phyloP scores from a whole-genome alignment of 2,329 filamentous ascomycete genomes.

The Fulvia fulva region DNA sequence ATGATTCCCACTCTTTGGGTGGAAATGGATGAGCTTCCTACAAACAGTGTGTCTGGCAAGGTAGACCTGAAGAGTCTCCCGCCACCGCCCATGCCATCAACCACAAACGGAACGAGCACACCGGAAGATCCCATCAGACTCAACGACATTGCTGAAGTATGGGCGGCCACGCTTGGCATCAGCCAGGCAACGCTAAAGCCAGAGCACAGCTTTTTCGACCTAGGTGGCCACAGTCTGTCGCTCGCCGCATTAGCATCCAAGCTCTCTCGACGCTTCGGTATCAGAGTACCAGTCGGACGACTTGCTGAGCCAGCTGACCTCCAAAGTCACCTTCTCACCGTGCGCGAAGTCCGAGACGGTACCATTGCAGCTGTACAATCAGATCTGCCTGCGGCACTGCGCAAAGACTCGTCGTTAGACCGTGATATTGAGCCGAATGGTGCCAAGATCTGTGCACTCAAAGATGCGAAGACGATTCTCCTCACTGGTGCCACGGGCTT shows the following conservation, averaged over 20 bases:
- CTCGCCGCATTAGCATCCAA: constrained; percentile 73
- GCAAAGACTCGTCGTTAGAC: constrained; percentile 63
- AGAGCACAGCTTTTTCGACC: constrained; percentile 75
- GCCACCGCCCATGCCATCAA: constrained; percentile 54
- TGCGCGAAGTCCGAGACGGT: constrained; percentile 67
- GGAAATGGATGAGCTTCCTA: constrained; percentile 65
- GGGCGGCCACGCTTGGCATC: constrained; percentile 68
- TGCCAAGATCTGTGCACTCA: constrained; percentile 55
- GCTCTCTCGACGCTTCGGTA: constrained; percentile 65
- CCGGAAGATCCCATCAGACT: constrained; percentile 58
- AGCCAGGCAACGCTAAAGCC: constrained; percentile 58
- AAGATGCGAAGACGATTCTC: constrained; percentile 64
- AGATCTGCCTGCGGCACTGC: constrained; percentile 66
- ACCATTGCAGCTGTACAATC: constrained; percentile 71
- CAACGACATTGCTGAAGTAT: constrained; percentile 65
- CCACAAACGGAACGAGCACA: constrained; percentile 8
- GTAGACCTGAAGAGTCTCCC: constrained; percentile 69
- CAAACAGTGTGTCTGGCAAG: constrained; percentile 75
- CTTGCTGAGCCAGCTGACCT: constrained; percentile 70
- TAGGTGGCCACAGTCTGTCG: constrained; percentile 73
- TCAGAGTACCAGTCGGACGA: constrained; percentile 66
- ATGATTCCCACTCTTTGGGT: constrained; percentile 81
- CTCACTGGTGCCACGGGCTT: constrained; percentile 75
- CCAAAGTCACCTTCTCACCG: constrained; percentile 66
- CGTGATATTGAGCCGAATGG: constrained; percentile 60